These are phyloP conservation scores for Leccinum ochraceum DNA, from an alignment of 768 basidiomycete species.

Conservation along the genomic window DNA sequence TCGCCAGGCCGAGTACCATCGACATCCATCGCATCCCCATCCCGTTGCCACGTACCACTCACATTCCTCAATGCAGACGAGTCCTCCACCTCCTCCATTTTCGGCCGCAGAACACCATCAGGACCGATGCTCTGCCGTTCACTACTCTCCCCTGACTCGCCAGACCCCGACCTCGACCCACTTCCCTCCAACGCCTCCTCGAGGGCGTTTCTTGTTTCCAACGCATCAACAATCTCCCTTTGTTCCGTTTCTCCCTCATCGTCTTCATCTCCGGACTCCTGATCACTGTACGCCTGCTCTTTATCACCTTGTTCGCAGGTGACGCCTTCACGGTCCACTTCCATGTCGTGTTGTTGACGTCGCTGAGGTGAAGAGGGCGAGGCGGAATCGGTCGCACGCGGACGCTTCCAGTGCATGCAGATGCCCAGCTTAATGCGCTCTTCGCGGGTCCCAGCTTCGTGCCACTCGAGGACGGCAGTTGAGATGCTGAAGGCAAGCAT, in stretches of 20 bases:
- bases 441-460: constrained; percentile 63
- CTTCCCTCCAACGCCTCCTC: constrained; percentile 55
- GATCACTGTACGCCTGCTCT: constrained; percentile 28
- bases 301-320: constrained; percentile 24
- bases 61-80: constrained; percentile 39
- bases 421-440: constrained; percentile 67
- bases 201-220: constrained; percentile 55
- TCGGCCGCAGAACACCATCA: constrained; percentile 40
- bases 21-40: constrained; percentile 37
- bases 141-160: constrained; percentile 37
- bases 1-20: constrained; percentile 26
- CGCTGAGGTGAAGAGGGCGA: constrained; percentile 31
- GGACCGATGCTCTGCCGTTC: constrained; percentile 32
- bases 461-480: constrained; percentile 85
- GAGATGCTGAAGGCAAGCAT: constrained; percentile 82
- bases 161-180: constrained; percentile 30
- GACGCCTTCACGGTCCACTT: constrained; percentile 30
- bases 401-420: constrained; percentile 63
- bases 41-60: constrained; percentile 20
- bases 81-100: constrained; percentile 61
- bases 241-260: constrained; percentile 59
- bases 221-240: constrained; percentile 55
- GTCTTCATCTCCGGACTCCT: constrained; percentile 57
- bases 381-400: constrained; percentile 33
- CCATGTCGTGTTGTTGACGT: constrained; percentile 31